A percentile compares a stretch with the other conserved stretches of the same genome.
These are phyloP conservation scores for Pseudogymnoascus sp. DNA, from an alignment of 2,329 filamentous ascomycete species.

Conservation along the genomic window DNA sequence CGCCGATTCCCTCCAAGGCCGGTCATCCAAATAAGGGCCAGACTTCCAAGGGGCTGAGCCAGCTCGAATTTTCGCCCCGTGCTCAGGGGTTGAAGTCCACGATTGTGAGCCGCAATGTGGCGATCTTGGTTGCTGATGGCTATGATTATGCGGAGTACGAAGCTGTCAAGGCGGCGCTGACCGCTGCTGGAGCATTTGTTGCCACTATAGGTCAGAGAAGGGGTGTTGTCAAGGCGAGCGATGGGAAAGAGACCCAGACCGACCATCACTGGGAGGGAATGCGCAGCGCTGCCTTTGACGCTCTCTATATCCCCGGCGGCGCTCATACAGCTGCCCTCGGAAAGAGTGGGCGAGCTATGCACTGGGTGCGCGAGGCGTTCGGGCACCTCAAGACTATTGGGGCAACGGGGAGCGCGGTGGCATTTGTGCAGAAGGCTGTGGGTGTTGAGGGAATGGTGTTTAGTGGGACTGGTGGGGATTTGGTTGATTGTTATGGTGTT, in stretches of 20 bases:
- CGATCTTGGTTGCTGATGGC: constrained; percentile 69
- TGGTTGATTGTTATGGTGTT: constrained; percentile 66
- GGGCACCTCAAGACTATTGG: constrained; percentile 74
- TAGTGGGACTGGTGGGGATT: constrained; percentile 28
- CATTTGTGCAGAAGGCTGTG: constrained; percentile 45
- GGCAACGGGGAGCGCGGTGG: constrained; percentile 63
- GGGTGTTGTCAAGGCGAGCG: constrained; percentile 46
- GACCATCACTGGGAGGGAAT: constrained; percentile 75
- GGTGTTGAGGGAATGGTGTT: constrained; percentile 40
- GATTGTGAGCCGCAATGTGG: constrained; percentile 62
- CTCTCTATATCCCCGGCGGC: constrained; percentile 68
- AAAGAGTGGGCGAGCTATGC: constrained; percentile 62
- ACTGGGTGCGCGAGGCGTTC: constrained; percentile 74
- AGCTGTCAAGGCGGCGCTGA: constrained; percentile 54
- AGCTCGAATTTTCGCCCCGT: constrained; percentile 56
- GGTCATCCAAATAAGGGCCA: constrained; percentile 54
- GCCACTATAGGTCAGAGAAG: constrained; percentile 65
- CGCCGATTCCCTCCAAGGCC: constrained; percentile 44
- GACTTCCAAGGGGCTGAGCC: constrained; percentile 58
- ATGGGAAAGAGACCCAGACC: constrained; percentile 46
- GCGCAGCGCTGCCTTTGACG: constrained; percentile 74
- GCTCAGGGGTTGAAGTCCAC: constrained; percentile 42
- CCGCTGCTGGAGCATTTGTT: constrained; percentile 54
- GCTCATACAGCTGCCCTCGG: constrained; percentile 52
- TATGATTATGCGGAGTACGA: constrained; percentile 60